A percentile compares a stretch with the other conserved stretches of the same genome.
These are phyloP conservation scores for Magnolia officinalis DNA, from an alignment of 164 flowering plant genomes.

Conservation along the genomic window DNA sequence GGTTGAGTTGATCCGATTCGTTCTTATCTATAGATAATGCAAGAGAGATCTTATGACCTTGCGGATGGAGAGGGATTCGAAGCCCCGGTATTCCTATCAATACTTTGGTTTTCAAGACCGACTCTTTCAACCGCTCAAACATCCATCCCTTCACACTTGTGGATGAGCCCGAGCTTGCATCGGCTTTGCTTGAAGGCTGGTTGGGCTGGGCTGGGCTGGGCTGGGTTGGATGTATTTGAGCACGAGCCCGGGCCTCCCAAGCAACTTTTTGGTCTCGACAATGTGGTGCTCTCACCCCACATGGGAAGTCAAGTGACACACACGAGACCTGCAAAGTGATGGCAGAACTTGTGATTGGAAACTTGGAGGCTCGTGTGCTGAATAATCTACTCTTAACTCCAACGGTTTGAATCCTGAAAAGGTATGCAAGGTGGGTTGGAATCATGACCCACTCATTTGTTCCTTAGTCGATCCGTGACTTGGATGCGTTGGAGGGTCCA, in stretches of 20 bases:
- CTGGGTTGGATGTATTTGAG: constrained; percentile 59
- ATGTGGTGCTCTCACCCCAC: constrained; percentile 50
- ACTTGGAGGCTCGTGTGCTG: constrained; percentile 42
- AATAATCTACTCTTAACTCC: constrained; percentile 41
- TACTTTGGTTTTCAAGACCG: no score
- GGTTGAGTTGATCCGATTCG: no score
- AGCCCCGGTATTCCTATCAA: no score
- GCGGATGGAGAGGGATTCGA: no score
- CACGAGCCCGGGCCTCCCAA: constrained; percentile 43
- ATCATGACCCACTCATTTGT: no score
- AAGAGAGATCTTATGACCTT: no score
- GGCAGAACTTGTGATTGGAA: constrained; percentile 45
- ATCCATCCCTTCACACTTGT: constrained; percentile 7
- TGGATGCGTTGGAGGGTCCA: no score
- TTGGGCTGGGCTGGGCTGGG: constrained; percentile 60
- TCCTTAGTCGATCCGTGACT: no score
- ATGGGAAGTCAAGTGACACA: constrained; percentile 32
- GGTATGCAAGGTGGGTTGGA: background rate
- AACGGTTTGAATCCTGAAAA: constrained; percentile 20
- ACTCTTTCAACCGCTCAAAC: no score
- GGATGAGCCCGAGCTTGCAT: constrained; percentile 52
- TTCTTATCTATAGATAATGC: no score
- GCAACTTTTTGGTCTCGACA: constrained; percentile 37
- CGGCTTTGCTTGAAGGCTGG: constrained; percentile 51
- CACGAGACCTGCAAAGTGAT: constrained; percentile 35